A percentile compares a stretch with the other conserved stretches of the same genome.
These are phyloP conservation scores for Collybia sp. DNA, from an alignment of 768 basidiomycete species.

Conservation along the genomic window DNA sequence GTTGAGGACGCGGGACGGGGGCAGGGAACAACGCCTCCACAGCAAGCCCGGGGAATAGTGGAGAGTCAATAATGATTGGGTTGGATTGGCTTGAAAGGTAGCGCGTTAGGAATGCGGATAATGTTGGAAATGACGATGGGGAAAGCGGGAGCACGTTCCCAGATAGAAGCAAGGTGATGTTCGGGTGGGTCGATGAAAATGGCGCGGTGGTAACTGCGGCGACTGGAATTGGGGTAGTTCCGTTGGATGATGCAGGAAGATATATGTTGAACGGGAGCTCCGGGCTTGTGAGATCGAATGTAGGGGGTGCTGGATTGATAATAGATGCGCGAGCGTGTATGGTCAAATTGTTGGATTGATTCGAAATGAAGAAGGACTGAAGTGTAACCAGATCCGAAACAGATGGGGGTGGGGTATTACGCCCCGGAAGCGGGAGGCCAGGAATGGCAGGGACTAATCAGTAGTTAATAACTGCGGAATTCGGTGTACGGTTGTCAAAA, in stretches of 20 bases:
- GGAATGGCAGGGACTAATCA: slow-evolving; percentile 57
- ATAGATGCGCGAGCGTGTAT: slow-evolving; percentile 52
- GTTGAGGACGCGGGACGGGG: slow-evolving; percentile 55
- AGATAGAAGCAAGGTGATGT: slow-evolving; percentile 52
- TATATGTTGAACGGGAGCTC: slow-evolving; percentile 60
- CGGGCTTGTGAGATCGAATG: slow-evolving; percentile 47
- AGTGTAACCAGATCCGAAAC: slow-evolving; percentile 58
- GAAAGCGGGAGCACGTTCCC: slow-evolving; percentile 56
- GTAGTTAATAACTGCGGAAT: slow-evolving; percentile 4
- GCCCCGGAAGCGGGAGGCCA: slow-evolving; percentile 59
- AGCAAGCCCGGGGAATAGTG: slow-evolving; percentile 45
- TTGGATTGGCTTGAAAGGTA: slow-evolving; percentile 58
- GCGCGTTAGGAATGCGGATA: slow-evolving; percentile 60
- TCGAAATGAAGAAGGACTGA: slow-evolving; percentile 44
- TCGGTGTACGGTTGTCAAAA: slow-evolving; percentile 1
- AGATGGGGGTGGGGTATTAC: slow-evolving; percentile 44
- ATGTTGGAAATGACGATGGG: slow-evolving; percentile 26
- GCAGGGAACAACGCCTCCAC: slow-evolving; percentile 58
- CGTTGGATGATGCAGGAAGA: slow-evolving; percentile 27
- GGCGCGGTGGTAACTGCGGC: slow-evolving; percentile 52
- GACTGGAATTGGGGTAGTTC: slow-evolving; percentile 31
- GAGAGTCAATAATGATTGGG: slow-evolving; percentile 52
- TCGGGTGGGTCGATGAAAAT: slow-evolving; percentile 62
- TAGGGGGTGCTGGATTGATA: slow-evolving; percentile 50
- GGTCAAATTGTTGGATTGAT: slow-evolving; percentile 24